Base-by-base conservation (phyloP, 2,329 filamentous ascomycete genomes). In the Diplodia seriata region DNA sequence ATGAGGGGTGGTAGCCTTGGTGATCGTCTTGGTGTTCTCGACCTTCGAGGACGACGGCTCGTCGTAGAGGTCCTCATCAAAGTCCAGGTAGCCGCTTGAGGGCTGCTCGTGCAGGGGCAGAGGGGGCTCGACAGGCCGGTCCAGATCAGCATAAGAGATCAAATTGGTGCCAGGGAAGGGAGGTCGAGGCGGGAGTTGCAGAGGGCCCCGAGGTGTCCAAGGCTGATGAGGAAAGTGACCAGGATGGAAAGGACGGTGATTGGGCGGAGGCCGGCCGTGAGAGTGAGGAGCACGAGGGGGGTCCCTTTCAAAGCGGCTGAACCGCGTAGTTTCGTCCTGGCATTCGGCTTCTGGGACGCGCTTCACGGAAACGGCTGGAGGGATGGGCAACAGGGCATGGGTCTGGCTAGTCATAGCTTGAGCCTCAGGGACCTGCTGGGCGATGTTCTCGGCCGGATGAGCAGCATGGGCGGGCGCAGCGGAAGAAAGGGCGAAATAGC, bases 41-140 rank as follows among this genome's bases (percentile, higher is more conserved):
- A 6, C 40, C 12, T 47, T 49, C 4, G 9, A 38, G 8, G 59
- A 8, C 18, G 59, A 11, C n/a, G 50, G 43, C 8, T 63, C 59
- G 6, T 63, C 59, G 47, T 63, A 63, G 18, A 63, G 59, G 47
- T 38, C 31, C 23, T 63, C 59, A n/a, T 11, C 38, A 23, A 63
- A 63, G 31, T 31, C 29, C 8, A 38, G 5, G 51, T 47, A 23
- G 26, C 53, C 38, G 63, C 15, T 8, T 18, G 51, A 33, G 6
- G 51, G 50, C 2, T 49, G 50, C 12, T 18, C 6, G 20, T 47
- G 36, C 14, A 26, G 12, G 5, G 50, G 15, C 12, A 66, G 49
- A 4, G 50, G 29, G 4, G 63, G 51, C 20, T 56, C 51, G 7
- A 12, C 1, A 5, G 63, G 63, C 33, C 6, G 8, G 31, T 66